Conservation (phyloP, 1,284 basidiomycete species). For the Schizophyllum commune region DNA sequence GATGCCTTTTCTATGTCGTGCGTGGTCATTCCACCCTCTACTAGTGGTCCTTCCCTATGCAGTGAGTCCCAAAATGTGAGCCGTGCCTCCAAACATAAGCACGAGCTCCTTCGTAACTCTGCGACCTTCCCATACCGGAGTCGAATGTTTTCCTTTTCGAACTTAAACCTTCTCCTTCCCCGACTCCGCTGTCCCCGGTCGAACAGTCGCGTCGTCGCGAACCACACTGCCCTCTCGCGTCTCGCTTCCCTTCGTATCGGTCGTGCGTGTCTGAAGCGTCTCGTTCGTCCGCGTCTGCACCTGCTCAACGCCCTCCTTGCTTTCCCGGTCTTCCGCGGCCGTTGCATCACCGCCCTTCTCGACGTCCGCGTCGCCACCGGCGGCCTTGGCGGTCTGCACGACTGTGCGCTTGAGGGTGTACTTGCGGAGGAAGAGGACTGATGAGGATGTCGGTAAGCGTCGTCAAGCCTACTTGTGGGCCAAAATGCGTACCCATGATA, state of each 20-base stretch:
- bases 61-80: too few relatives aligned
- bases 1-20: too few relatives aligned
- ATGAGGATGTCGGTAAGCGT: neutral
- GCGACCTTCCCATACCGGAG: too few relatives aligned
- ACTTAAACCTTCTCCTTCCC: slow-evolving; percentile 8
- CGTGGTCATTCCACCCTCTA: too few relatives aligned
- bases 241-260: slow-evolving; percentile 10
- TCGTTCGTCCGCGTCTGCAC: neutral
- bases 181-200: slow-evolving; percentile 16
- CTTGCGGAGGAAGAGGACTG: slow-evolving; percentile 46
- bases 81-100: too few relatives aligned
- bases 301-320: slow-evolving; percentile 6
- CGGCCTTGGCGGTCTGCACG: slow-evolving; percentile 23
- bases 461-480: too few relatives aligned
- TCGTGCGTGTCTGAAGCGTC: neutral
- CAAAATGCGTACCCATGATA: slow-evolving; percentile 32
- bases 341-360: slow-evolving; percentile 20
- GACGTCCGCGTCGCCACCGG: slow-evolving; percentile 7
- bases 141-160: neutral
- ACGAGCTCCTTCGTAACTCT: too few relatives aligned
- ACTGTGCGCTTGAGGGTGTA: slow-evolving; percentile 59
- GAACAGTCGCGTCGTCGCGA: slow-evolving; percentile 6
- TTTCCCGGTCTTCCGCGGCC: slow-evolving; percentile 5
- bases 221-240: slow-evolving; percentile 1
- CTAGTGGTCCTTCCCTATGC: too few relatives aligned